phyloP scores from a whole-genome alignment of 352 stramenopile genomes.

The Thraustochytrium aureum region DNA sequence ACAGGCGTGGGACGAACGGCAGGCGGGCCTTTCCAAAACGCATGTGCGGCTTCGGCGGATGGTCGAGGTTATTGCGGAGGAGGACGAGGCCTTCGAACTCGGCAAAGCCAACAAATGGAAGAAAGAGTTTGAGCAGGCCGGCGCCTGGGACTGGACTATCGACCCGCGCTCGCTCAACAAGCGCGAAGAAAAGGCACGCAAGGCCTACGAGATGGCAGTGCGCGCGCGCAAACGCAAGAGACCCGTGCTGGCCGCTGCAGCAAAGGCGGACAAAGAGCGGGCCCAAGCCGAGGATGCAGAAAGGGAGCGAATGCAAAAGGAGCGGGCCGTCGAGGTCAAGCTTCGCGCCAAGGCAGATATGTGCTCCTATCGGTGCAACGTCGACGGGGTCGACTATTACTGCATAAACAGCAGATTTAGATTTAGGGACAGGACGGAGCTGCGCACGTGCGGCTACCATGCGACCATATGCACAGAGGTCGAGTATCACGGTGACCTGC shows the following conservation, averaged over 20 bases:
- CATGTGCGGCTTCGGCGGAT: constrained; percentile 7
- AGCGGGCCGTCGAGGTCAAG: not conserved
- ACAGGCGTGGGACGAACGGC: constrained; percentile 17
- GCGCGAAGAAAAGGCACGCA: constrained; percentile 1
- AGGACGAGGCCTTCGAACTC: constrained; percentile 47
- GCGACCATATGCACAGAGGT: constrained; percentile 3
- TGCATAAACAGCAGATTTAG: constrained; percentile 34
- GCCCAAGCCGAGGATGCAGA: not conserved
- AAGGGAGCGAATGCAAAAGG: too few species aligned
- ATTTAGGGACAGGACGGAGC: not conserved
- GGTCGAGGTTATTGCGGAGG: not conserved
- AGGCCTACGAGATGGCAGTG: constrained; percentile 24
- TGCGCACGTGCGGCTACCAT: constrained; percentile 47
- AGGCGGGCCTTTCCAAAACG: not conserved
- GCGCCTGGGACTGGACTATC: constrained; percentile 38
- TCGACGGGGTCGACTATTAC: constrained; percentile 49
- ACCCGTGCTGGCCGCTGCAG: not conserved
- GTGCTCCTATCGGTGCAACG: constrained; percentile 14
- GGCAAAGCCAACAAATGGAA: constrained; percentile 44
- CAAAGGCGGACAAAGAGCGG: not conserved
- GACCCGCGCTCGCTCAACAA: constrained; percentile 34
- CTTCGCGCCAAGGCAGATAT: constrained; percentile 10
- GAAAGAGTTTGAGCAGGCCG: constrained; percentile 43
- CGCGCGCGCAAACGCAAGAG: constrained; percentile 32
- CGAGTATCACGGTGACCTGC: not conserved